A percentile compares a stretch with the other conserved stretches of the same genome.
These are phyloP conservation scores for Pseudocercospora fijiensis DNA, from an alignment of 2,329 filamentous ascomycete genomes.

Conservation along the genomic window DNA sequence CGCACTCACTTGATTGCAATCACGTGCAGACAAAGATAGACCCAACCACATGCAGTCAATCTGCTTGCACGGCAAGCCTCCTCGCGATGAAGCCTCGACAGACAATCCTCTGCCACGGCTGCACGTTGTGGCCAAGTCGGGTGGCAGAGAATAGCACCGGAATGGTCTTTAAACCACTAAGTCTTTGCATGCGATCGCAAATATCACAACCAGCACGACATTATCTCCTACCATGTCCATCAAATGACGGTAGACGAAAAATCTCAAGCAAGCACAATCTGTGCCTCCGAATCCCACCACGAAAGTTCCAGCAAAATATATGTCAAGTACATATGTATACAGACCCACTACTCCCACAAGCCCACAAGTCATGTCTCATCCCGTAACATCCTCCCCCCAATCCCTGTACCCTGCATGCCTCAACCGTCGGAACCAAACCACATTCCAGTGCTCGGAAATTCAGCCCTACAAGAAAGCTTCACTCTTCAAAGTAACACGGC, in stretches of 20 bases:
- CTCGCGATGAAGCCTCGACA: too few species aligned
- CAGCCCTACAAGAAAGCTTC: slow-evolving; percentile 27
- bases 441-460: not conserved
- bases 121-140: too few species aligned
- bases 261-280: too few species aligned
- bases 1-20: too few species aligned
- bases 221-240: too few species aligned
- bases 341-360: not conserved
- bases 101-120: too few species aligned
- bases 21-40: not conserved
- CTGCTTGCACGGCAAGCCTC: too few species aligned
- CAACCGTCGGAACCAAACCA: not conserved
- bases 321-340: not conserved
- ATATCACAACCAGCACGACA: too few species aligned
- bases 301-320: not conserved
- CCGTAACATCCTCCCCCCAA: not conserved
- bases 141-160: too few species aligned
- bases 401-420: not conserved
- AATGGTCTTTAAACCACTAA: too few species aligned
- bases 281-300: not conserved
- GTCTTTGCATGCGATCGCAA: too few species aligned
- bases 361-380: not conserved
- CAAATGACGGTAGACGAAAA: too few species aligned
- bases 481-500: slow-evolving; percentile 20
- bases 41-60: not conserved